These are phyloP conservation scores for Taphrina populina DNA, from an alignment of 1,139 yeast species.

Conservation along the genomic window DNA sequence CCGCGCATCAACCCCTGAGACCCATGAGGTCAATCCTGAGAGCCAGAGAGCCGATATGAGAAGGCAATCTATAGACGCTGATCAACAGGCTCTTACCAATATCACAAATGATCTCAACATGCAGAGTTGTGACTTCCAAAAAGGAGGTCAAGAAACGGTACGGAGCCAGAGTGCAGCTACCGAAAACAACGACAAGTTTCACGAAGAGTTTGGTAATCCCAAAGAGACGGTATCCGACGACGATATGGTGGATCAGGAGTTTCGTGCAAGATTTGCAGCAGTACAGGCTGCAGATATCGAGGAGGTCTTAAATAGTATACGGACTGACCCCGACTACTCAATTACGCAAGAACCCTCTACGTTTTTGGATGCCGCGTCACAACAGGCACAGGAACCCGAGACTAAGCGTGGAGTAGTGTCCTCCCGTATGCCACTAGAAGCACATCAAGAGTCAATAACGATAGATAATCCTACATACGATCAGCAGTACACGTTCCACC, in stretches of 20 bases:
- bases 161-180: not conserved
- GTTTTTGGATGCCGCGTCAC: not conserved
- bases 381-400: too few relatives aligned
- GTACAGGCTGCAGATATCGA: conserved; percentile 2
- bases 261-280: conserved; percentile 1
- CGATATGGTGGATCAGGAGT: conserved; percentile 2
- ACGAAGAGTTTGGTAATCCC: too few relatives aligned
- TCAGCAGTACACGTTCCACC: conserved; percentile 9
- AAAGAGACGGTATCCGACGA: too few relatives aligned
- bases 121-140: too few relatives aligned
- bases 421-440: too few relatives aligned
- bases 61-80: conserved; percentile 4
- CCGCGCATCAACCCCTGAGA: too few relatives aligned
- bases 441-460: too few relatives aligned
- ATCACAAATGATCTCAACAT: too few relatives aligned
- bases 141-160: not conserved
- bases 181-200: too few relatives aligned
- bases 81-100: not conserved
- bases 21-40: not conserved
- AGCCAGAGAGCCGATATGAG: conserved; percentile 5
- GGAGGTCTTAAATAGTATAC: conserved; percentile 13
- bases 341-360: not conserved
- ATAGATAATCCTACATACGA: conserved; percentile 21
- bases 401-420: too few relatives aligned
- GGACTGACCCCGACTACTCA: conserved; percentile 8